Conservation (phyloP, 2,329 filamentous ascomycete genomes). For the Cladosporium cucumerinum region DNA sequence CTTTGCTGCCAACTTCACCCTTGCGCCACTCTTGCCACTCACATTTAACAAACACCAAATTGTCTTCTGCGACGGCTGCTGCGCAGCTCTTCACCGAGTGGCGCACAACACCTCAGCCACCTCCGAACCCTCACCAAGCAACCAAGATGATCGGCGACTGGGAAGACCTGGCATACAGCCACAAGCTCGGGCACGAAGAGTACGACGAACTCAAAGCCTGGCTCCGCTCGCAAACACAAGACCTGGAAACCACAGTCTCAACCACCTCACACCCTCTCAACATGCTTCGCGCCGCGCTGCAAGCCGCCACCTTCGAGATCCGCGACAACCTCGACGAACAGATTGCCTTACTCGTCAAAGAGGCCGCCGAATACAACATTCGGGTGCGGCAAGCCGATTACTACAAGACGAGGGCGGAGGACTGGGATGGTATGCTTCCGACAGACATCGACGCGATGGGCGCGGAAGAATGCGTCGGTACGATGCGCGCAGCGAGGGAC, state of each 20-base stretch:
- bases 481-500: constrained; percentile 1
- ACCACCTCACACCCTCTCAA: neutral
- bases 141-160: constrained; percentile 11
- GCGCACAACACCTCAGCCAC: neutral
- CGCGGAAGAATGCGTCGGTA: neutral
- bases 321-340: constrained; percentile 11
- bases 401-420: constrained; percentile 1
- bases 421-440: constrained; percentile 7
- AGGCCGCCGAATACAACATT: constrained; percentile 2
- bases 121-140: neutral
- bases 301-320: constrained; percentile 5
- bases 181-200: neutral
- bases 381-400: neutral
- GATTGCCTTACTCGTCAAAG: constrained; percentile 4
- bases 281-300: neutral
- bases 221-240: constrained; percentile 12
- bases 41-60: neutral
- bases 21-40: neutral
- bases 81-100: neutral
- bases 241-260: neutral
- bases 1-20: neutral
- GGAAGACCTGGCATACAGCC: neutral
- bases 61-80: neutral
- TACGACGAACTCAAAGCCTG: constrained; percentile 13
- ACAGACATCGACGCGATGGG: constrained; percentile 4